These are phyloP conservation scores for Escovopsis sp. DNA, from an alignment of 2,329 filamentous ascomycete species.

Conservation along the genomic window DNA sequence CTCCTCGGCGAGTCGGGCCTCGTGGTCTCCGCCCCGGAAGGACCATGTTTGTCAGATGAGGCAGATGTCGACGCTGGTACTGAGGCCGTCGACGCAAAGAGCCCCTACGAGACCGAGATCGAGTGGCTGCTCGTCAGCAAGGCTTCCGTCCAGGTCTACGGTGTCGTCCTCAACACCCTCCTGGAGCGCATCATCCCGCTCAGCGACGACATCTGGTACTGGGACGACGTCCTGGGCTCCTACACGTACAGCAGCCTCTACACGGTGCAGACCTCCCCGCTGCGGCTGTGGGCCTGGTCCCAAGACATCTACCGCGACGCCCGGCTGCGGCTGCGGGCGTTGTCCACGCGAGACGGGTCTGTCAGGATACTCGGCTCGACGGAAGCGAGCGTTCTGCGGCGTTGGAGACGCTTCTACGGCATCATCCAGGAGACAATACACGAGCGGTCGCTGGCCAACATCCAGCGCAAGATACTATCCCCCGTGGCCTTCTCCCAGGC, in stretches of 20 bases:
- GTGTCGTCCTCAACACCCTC: conserved; percentile 59
- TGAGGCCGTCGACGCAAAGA: conserved; percentile 18
- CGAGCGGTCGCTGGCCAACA: conserved; percentile 54
- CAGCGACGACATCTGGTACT: conserved; percentile 84
- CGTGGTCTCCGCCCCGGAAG: conserved; percentile 23
- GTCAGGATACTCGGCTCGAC: conserved; percentile 21
- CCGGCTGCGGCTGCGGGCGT: conserved; percentile 25
- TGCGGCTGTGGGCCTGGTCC: conserved; percentile 57
- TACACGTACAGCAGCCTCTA: conserved; percentile 69
- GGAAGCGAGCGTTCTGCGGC: conserved; percentile 26
- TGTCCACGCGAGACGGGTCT: conserved; percentile 14
- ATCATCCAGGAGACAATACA: conserved; percentile 62
- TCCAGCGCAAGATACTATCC: conserved; percentile 58
- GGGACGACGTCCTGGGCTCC: conserved; percentile 75
- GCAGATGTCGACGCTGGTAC: conserved; percentile 17
- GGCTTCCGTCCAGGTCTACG: conserved; percentile 81
- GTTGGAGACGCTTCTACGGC: conserved; percentile 60
- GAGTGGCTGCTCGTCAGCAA: conserved; percentile 88
- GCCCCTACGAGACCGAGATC: conserved; percentile 56
- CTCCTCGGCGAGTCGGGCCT: conserved; percentile 50
- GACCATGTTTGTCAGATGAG: no score
- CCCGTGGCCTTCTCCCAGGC: conserved; percentile 62
- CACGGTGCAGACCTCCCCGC: conserved; percentile 69
- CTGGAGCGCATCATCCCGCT: conserved; percentile 72
- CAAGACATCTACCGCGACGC: conserved; percentile 55